These are phyloP conservation scores for Spiraea crenata DNA, from an alignment of 331 rosid genomes.

Conservation along the genomic window DNA sequence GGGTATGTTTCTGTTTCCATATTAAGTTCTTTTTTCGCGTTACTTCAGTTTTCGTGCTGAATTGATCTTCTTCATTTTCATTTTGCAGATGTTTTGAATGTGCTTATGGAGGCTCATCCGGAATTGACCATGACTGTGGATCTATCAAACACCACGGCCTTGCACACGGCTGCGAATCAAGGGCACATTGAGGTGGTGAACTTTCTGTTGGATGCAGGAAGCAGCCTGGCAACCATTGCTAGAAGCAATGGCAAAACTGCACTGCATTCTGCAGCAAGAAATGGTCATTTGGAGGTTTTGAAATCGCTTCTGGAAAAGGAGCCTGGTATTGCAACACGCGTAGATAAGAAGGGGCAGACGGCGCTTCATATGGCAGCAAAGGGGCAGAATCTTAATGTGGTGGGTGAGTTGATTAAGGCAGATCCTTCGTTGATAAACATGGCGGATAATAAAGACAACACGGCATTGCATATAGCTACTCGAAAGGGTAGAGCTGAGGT, in stretches of 20 bases:
- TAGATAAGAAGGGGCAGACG: constrained; percentile 91
- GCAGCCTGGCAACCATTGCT: constrained; percentile 74
- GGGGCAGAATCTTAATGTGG: constrained; percentile 78
- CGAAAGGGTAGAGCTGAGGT: constrained; percentile 86
- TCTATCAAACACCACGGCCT: constrained; percentile 52
- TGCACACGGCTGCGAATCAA: constrained; percentile 60
- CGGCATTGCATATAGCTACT: constrained; percentile 80
- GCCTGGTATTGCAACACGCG: constrained; percentile 50
- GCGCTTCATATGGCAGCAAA: constrained; percentile 98
- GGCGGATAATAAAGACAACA: constrained; percentile 74
- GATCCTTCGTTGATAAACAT: constrained; percentile 63
- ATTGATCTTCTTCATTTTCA: constrained; percentile 5
- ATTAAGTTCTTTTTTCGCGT: constrained; percentile 2
- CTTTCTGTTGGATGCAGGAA: constrained; percentile 45
- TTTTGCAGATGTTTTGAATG: constrained; percentile 64
- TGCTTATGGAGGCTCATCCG: constrained; percentile 47
- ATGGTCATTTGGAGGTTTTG: constrained; percentile 76
- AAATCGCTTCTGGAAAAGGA: constrained; percentile 59
- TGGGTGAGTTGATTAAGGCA: constrained; percentile 57
- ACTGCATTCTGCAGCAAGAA: constrained; percentile 89
- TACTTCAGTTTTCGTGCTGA: not conserved
- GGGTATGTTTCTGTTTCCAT: constrained; percentile 40
- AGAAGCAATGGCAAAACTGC: constrained; percentile 92
- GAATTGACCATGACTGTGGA: constrained; percentile 59
- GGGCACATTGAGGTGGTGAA: constrained; percentile 47